Base-by-base conservation (phyloP, 441 rosid genomes). In the Omphalea diandra region DNA sequence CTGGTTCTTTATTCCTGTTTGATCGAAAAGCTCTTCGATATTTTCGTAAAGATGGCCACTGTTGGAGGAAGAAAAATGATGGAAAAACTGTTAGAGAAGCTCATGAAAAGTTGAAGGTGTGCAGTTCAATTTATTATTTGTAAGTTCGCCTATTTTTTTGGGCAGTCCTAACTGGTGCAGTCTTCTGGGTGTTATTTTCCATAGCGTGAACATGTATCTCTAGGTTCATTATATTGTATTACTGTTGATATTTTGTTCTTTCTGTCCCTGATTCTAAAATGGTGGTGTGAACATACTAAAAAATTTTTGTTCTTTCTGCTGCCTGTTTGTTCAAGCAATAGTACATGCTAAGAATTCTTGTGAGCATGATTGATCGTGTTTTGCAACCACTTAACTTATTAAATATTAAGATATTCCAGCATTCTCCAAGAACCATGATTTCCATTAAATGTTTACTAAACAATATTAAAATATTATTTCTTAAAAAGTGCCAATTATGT, bases 101-200 rank as follows among this genome's bases (percentile, higher is more conserved):
- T 70, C 94, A 89, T 73, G 94, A 89, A 81, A 89, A 89, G 88
- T 79, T 89, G 86, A 89, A 87, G 94, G 94, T 88, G 84, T 80
- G 84, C 85, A 65, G 76, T 84, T 79, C 79, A 75, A 68, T 79
- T 75, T 76, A 11, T 70, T 83, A 83, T 75, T 83, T 58, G 87
- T 84, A 82, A 82, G 83, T 79, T 84, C 77, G 57, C 68, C 53
- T 55, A 59, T 80, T 77, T 73, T 43, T 50, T 43, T 18, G 24
- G 68, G 50, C 50, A 36, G 74, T 68, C 70, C 73, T 65, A 67
- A 56, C 59, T 59, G 57, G 24, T 74, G 71, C 50, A 56, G 68
- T 58, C 43, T 62, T 40, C 35, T 36, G 57, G 33, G 59, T 29
- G 41, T 27, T 68, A 5, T 33, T 54, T 70, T 50, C 31, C 47